Conservation (phyloP, 352 stramenopile species). For the Phytophthora fragariae region DNA sequence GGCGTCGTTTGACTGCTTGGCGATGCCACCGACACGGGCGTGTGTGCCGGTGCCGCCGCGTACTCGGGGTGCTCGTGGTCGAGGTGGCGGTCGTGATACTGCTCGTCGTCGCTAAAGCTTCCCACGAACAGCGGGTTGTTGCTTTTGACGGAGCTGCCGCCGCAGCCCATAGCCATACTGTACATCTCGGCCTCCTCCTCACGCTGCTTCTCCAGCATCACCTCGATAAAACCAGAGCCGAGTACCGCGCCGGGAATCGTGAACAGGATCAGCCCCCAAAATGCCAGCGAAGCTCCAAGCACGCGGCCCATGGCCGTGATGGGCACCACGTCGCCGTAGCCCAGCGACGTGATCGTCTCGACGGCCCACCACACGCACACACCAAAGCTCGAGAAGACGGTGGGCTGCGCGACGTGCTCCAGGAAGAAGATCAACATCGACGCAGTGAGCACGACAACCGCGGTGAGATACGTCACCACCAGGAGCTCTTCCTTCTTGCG, state of each 20-base stretch:
- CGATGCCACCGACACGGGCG: constrained; percentile 23
- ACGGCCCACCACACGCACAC: constrained; percentile 66
- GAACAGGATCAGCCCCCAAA: constrained; percentile 72
- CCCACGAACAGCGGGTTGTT: constrained; percentile 33
- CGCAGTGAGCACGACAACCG: constrained; percentile 61
- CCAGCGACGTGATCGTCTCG: constrained; percentile 75
- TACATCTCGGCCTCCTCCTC: constrained; percentile 52
- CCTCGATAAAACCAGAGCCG: constrained; percentile 70
- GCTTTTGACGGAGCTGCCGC: constrained; percentile 20
- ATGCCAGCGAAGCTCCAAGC: constrained; percentile 52
- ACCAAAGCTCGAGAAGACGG: constrained; percentile 57
- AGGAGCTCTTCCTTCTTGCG: constrained; percentile 72
- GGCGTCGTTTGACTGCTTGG: constrained; percentile 30
- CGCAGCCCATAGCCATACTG: constrained; percentile 32
- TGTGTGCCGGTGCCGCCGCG: constrained; percentile 4
- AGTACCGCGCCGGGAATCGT: constrained; percentile 68
- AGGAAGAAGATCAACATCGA: constrained; percentile 75
- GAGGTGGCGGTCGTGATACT: constrained; percentile 2
- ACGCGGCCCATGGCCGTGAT: constrained; percentile 47
- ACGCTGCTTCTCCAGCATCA: constrained; percentile 75
- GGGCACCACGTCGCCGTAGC: constrained; percentile 70
- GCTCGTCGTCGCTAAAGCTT: constrained; percentile 32
- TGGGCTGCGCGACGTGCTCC: constrained; percentile 58
- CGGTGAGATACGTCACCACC: constrained; percentile 66
- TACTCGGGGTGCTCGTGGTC: constrained; percentile 14